phyloP scores from a whole-genome alignment of 441 rosid species.

The Aleurites moluccanus region DNA sequence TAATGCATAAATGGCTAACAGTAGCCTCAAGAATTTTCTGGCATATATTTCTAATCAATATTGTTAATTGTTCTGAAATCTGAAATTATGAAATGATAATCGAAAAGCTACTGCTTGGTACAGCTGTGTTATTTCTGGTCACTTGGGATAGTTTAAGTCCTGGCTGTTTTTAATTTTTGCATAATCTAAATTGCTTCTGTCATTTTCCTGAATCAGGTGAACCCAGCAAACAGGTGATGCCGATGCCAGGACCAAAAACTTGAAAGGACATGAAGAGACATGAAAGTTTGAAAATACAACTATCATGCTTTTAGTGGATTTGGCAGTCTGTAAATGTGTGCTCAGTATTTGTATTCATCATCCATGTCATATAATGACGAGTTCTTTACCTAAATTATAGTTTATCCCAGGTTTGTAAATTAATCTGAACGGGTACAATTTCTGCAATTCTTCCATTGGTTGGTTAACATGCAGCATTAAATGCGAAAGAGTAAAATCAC shows the following conservation, averaged over 20 bases:
- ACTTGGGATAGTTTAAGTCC: background rate
- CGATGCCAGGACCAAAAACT: background rate
- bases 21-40: background rate
- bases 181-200: background rate
- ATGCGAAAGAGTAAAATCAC: too few relatives aligned
- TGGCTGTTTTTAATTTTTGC: background rate
- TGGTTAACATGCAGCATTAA: background rate
- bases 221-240: conserved; percentile 31
- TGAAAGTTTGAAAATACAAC: background rate
- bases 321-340: background rate
- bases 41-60: too few relatives aligned
- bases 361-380: background rate
- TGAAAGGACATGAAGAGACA: background rate
- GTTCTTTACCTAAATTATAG: background rate
- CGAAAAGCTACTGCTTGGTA: too few relatives aligned
- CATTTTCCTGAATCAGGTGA: conserved; percentile 2
- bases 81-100: too few relatives aligned
- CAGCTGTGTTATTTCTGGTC: background rate
- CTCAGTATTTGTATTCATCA: background rate
- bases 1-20: too few relatives aligned
- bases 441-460: too few relatives aligned
- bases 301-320: background rate
- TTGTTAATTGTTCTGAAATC: too few relatives aligned
- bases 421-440: too few relatives aligned
- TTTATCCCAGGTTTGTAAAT: too few relatives aligned